Evolutionary conservation across 2,329 filamentous ascomycete species (phyloP).

Genomic region (Xylariaceae sp.): DNA sequence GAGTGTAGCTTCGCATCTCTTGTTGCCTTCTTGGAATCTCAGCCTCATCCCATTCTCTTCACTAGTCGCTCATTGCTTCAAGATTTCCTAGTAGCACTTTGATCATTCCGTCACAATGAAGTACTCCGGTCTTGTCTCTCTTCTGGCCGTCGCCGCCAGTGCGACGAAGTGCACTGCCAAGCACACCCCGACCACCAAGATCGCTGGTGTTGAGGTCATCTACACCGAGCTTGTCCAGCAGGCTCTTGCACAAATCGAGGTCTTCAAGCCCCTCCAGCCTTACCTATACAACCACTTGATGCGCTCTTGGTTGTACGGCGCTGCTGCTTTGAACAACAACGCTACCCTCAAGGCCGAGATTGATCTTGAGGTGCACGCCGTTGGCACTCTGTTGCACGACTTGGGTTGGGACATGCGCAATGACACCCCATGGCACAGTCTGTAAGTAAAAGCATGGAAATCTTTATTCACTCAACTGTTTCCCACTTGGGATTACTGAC

Average conservation of each 20-base stretch:
- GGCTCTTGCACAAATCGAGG: constrained; percentile 11
- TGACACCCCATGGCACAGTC: too few species aligned
- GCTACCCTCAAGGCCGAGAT: constrained; percentile 15
- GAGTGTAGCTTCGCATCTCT: neutral
- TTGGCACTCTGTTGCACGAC: constrained; percentile 16
- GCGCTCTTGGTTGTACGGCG: constrained; percentile 16
- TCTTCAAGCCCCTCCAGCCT: constrained; percentile 20
- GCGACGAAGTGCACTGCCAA: neutral
- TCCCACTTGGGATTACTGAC: too few species aligned
- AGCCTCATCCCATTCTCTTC: neutral
- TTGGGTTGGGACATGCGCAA: constrained; percentile 2
- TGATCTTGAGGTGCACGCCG: constrained; percentile 16
- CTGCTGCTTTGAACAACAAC: constrained; percentile 19
- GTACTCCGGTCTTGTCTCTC: neutral
- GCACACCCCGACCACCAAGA: constrained; percentile 3
- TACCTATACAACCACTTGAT: constrained; percentile 18
- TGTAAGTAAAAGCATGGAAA: too few species aligned
- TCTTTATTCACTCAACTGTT: too few species aligned
- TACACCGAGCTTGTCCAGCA: constrained; percentile 14
- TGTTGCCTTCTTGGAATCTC: too few species aligned
- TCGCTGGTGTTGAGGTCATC: constrained; percentile 17
- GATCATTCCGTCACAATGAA: neutral
- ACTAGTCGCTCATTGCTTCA: neutral
- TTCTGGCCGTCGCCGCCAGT: neutral
- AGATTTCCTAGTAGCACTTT: neutral